These are phyloP conservation scores for Fusarium torulosum DNA, from an alignment of 2,329 filamentous ascomycete genomes.

Conservation along the genomic window DNA sequence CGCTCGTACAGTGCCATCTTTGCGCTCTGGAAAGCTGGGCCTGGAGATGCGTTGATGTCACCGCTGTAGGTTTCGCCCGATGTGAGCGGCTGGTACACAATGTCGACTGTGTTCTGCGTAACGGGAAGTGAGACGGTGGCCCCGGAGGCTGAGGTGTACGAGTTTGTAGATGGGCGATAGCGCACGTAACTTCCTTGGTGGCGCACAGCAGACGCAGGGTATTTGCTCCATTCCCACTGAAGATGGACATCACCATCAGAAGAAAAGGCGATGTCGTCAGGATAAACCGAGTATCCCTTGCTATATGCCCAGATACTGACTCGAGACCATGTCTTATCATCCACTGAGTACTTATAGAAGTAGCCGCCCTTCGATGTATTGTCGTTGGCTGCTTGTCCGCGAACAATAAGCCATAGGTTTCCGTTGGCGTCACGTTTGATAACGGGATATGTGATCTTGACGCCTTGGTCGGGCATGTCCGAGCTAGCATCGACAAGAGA, in stretches of 20 bases:
- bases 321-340: constrained; percentile 3
- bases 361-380: constrained; percentile 18
- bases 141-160: constrained; percentile 34
- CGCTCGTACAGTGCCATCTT: constrained; percentile 23
- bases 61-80: constrained; percentile 35
- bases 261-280: constrained; percentile 47
- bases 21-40: constrained; percentile 16
- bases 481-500: constrained; percentile 38
- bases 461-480: constrained; percentile 40
- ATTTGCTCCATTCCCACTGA: constrained; percentile 49
- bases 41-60: constrained; percentile 16
- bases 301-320: constrained; percentile 38
- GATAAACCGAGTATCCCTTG: constrained; percentile 45
- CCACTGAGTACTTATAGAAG: constrained; percentile 24
- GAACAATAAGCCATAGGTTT: constrained; percentile 21
- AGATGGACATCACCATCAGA: constrained; percentile 46
- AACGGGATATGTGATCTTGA: constrained; percentile 31
- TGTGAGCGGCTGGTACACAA: constrained; percentile 39
- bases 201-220: constrained; percentile 43
- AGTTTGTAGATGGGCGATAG: constrained; percentile 40
- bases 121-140: constrained; percentile 3
- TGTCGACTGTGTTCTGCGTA: constrained; percentile 19
- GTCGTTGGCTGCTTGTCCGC: constrained; percentile 25
- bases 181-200: constrained; percentile 47
- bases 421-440: constrained; percentile 22